Base-by-base conservation (phyloP, 306 rosid species). In the Abrus pulchellus region DNA sequence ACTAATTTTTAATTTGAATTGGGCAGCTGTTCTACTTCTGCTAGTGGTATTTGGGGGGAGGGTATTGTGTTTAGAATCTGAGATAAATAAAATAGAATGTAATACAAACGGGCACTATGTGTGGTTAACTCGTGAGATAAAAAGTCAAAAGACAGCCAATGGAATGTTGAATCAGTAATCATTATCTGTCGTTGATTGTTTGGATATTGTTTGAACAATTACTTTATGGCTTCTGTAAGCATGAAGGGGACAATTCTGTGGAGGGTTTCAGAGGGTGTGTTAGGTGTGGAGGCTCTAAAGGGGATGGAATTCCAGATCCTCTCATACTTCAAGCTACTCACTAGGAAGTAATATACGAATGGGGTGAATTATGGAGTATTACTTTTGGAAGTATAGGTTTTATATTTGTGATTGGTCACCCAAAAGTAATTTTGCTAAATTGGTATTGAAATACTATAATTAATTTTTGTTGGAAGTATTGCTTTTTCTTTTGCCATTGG, bases 21-120 rank as follows among this genome's bases (percentile, higher is more conserved):
- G 33, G 32, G 32, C 7, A n/a, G 49, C 68, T 54, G 28, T 55
- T 44, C 45, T 80, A 7, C 60, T 64, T 49, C 36, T 41, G 52
- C 69, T 73, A 14, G 50, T 73, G 56, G 57, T 74, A 29, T 38
- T 38, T 50, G 45, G 47, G 48, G 10, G 47, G 53, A 82, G 56
- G 53, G 32, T 45, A 14, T 14, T 53, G 32, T 27, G 40, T 27
- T 65, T n/a, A 34, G 33, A 56, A 40, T 7, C 29, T 53, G 59
- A 27, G 56, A 44, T 14, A 48, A 47, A 12, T 9, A 7, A 68
- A 68, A 43, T 59, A 67, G 65, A 68, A 36, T 12, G 47, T 65
- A 60, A 27, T 57, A 65, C 48, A 34, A 34, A 45, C 33, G 20
- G 50, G 27, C 32, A 28, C 32, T 36, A 3, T 45, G 36, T 38